A percentile compares a stretch with the other conserved stretches of the same genome.
These are phyloP conservation scores for Boletus holoroseus DNA, from an alignment of 1,284 basidiomycete genomes.

Conservation along the genomic window DNA sequence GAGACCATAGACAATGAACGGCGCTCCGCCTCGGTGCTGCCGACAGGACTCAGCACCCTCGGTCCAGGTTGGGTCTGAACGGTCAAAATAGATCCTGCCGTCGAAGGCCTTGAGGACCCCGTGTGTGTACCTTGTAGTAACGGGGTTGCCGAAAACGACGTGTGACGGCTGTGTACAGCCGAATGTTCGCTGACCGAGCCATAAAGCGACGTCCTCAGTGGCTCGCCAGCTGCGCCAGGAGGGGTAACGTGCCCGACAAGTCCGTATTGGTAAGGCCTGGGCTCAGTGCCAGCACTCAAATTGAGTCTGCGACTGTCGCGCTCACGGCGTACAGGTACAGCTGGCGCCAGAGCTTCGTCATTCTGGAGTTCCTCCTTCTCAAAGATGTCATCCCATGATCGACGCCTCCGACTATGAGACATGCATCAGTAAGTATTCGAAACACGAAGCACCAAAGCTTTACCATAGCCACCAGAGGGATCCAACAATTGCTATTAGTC, in stretches of 20 bases:
- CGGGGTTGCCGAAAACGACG: conserved; percentile 27
- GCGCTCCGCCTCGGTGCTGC: conserved; percentile 6
- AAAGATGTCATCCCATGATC: conserved; percentile 48
- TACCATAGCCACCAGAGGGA: conserved; percentile 49
- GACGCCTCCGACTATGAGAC: conserved; percentile 40
- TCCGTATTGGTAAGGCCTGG: conserved; percentile 49
- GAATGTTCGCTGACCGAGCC: conserved; percentile 23
- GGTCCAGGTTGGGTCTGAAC: conserved; percentile 14
- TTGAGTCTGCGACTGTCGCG: conserved; percentile 13
- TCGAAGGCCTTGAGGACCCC: conserved; percentile 41
- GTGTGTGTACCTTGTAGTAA: conserved; percentile 21
- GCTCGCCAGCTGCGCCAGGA: conserved; percentile 35
- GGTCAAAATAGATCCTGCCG: conserved; percentile 35
- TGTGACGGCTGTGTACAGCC: conserved; percentile 28
- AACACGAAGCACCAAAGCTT: conserved; percentile 7
- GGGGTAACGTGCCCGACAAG: conserved; percentile 42
- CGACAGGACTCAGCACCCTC: conserved; percentile 4
- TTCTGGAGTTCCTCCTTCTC: conserved; percentile 34
- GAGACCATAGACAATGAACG: conserved; percentile 27
- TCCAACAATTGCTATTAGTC: conserved; percentile 39
- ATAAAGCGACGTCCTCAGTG: conserved; percentile 27
- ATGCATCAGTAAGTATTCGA: conserved; percentile 12
- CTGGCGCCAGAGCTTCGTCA: conserved; percentile 12
- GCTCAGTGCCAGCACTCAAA: conserved; percentile 21
- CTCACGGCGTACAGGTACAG: conserved; percentile 4